A percentile compares a stretch with the other conserved stretches of the same genome.
Evolutionary conservation across 2,329 filamentous ascomycete species (phyloP).

Genomic region (Akanthomyces dipterigenus): DNA sequence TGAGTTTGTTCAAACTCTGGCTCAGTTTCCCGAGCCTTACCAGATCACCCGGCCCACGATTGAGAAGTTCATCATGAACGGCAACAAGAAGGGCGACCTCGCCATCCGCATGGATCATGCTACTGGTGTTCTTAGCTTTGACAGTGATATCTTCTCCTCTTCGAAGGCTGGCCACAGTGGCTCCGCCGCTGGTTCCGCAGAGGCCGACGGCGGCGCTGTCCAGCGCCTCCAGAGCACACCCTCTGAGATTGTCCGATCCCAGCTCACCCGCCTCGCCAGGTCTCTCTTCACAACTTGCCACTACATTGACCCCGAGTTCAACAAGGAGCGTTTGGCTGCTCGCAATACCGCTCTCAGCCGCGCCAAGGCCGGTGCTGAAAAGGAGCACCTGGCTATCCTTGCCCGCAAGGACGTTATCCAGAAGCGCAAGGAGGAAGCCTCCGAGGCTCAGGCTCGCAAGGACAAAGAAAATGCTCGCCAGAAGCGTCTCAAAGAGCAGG

Average conservation of each 20-base stretch:
- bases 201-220: constrained; percentile 74
- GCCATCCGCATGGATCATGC: constrained; percentile 95
- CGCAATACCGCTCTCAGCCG: constrained; percentile 74
- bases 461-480: constrained; percentile 89
- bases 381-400: constrained; percentile 82
- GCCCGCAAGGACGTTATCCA: constrained; percentile 86
- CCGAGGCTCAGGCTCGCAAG: constrained; percentile 76
- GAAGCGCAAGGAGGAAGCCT: constrained; percentile 95
- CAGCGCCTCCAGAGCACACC: constrained; percentile 97
- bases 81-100: constrained; percentile 98
- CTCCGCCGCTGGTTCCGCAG: constrained; percentile 77
- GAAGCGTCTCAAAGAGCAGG: constrained; percentile 79
- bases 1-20: constrained; percentile 85
- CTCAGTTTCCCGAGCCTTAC: constrained; percentile 94
- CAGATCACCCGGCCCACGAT: constrained; percentile 85
- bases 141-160: constrained; percentile 96
- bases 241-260: constrained; percentile 92
- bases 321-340: constrained; percentile 70
- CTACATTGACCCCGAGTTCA: constrained; percentile 89
- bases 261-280: constrained; percentile 86
- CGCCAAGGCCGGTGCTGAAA: constrained; percentile 79
- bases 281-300: constrained; percentile 89
- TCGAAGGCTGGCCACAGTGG: constrained; percentile 86
- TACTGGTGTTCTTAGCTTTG: constrained; percentile 90
- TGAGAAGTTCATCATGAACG: constrained; percentile 99